These are phyloP conservation scores for Colletotrichum kahawae DNA, from an alignment of 2,329 filamentous ascomycete genomes.

Conservation along the genomic window DNA sequence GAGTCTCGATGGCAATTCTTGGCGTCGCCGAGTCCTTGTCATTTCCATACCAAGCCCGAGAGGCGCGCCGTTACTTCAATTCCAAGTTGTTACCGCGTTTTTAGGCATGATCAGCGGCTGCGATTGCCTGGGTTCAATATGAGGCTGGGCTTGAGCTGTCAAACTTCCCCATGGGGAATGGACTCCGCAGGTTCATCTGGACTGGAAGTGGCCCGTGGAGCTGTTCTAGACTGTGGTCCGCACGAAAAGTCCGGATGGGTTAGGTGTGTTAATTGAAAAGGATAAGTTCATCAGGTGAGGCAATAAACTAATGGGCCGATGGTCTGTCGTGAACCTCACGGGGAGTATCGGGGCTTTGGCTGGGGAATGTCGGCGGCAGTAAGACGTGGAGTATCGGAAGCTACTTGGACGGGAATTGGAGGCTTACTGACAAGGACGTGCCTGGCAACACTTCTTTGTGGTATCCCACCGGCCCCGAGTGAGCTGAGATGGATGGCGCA, in stretches of 20 bases:
- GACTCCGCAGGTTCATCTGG: background rate
- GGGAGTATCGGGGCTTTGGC: background rate
- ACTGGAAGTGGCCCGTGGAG: background rate
- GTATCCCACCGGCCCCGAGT: background rate
- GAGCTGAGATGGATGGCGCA: background rate
- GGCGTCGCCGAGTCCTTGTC: background rate
- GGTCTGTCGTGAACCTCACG: background rate
- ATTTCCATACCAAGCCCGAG: background rate
- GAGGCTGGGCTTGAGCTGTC: background rate
- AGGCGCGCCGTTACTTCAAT: background rate
- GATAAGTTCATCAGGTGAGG: background rate
- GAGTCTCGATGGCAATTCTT: background rate
- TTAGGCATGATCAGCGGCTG: background rate
- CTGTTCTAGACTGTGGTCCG: background rate
- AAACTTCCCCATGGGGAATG: background rate
- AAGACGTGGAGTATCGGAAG: background rate
- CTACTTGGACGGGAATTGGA: background rate
- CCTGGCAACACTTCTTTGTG: background rate
- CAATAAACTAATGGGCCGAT: rapidly evolving
- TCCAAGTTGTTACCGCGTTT: background rate
- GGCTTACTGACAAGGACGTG: background rate
- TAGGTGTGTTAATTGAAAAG: background rate
- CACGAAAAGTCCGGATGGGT: background rate
- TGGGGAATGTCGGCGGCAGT: background rate
- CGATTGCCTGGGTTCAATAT: background rate